Percentiles rank a stretch among this genome's conserved stretches.
Conservation (phyloP, 768 basidiomycete species). For the Lentinula aciculospora region DNA sequence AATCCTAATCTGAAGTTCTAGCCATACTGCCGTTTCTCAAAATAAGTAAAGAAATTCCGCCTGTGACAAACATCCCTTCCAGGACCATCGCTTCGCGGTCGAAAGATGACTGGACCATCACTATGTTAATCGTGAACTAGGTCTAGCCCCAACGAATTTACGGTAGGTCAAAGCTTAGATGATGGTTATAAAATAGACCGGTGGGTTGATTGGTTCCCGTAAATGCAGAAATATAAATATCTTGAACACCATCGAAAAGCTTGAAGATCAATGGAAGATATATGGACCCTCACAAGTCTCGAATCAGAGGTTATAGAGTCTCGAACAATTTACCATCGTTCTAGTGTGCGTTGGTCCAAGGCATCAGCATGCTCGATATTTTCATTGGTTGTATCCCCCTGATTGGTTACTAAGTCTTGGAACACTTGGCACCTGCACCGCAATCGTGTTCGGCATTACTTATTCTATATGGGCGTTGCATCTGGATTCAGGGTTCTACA, state of each 20-base stretch:
- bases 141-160: background rate
- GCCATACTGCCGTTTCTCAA: background rate
- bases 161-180: background rate
- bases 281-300: background rate
- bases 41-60: constrained; percentile 5
- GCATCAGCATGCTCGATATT: background rate
- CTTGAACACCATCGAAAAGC: no score
- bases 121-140: constrained; percentile 37
- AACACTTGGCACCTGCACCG: no score
- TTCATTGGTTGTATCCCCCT: background rate
- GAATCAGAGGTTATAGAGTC: background rate
- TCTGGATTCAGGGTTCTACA: no score
- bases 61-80: constrained; percentile 49
- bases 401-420: background rate
- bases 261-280: background rate
- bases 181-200: no score
- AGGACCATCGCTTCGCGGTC: constrained; percentile 36
- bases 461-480: no score
- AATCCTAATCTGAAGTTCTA: background rate
- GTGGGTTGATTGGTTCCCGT: background rate
- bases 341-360: background rate
- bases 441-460: no score
- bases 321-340: background rate
- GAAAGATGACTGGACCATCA: constrained; percentile 50
- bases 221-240: no score